Conservation (phyloP, 441 rosid species). For the Populus hybrid region DNA sequence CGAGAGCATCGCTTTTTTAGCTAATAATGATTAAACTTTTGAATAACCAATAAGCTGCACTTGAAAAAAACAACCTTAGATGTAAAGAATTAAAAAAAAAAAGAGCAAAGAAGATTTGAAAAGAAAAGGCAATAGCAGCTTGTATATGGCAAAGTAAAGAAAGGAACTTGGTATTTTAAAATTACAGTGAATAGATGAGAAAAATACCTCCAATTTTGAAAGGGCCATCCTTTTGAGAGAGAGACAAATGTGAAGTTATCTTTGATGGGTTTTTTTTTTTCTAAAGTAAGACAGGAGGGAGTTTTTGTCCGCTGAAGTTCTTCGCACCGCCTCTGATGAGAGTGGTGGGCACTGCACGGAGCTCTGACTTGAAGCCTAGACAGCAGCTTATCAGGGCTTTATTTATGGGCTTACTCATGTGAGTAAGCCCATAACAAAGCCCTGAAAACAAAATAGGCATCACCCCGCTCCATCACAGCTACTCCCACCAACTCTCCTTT, state of each 20-base stretch:
- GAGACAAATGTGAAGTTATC: neutral
- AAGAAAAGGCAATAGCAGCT: neutral
- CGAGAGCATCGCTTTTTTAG: neutral
- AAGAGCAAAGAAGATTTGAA: too few relatives aligned
- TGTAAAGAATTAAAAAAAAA: too few relatives aligned
- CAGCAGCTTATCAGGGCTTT: too few relatives aligned
- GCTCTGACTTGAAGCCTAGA: too few relatives aligned
- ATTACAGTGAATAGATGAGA: neutral
- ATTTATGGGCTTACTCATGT: too few relatives aligned
- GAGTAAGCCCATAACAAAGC: too few relatives aligned
- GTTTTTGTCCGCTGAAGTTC: neutral
- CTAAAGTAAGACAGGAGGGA: too few relatives aligned
- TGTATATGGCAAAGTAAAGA: neutral
- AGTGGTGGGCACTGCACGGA: neutral
- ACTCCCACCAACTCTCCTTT: too few relatives aligned
- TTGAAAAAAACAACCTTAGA: neutral
- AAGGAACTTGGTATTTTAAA: neutral
- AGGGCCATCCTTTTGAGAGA: neutral
- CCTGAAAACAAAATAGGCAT: too few relatives aligned
- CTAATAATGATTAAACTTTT: neutral
- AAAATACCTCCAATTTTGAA: neutral
- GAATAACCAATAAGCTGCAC: neutral
- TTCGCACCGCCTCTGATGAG: neutral
- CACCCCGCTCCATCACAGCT: too few relatives aligned
- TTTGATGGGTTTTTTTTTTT: too few relatives aligned